phyloP scores from a whole-genome alignment of 2,329 filamentous ascomycete genomes.

The Colletotrichum sp. region DNA sequence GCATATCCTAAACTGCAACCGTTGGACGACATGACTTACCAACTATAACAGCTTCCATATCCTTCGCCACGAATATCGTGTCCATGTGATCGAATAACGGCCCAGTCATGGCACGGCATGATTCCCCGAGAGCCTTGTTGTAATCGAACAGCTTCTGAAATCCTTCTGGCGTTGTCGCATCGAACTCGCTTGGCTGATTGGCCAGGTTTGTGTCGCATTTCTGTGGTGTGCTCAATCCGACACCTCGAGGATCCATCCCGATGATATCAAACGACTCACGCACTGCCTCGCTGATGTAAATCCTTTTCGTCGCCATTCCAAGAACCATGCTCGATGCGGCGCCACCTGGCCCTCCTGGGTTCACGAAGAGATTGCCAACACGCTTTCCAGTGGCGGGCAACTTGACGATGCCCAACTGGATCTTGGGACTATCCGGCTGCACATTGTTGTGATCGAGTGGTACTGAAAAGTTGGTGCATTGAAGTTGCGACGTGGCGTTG shows the following conservation, averaged over 20 bases:
- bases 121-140: constrained; percentile 9
- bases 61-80: background rate
- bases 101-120: constrained; percentile 5
- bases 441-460: background rate
- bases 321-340: constrained; percentile 13
- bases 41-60: constrained; percentile 8
- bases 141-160: constrained; percentile 2
- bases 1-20: accelerated
- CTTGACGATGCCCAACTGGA: constrained; percentile 5
- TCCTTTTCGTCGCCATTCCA: background rate
- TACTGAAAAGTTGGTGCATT: constrained; percentile 11
- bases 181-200: constrained; percentile 9
- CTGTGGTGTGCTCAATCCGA: background rate
- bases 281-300: constrained; percentile 5
- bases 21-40: background rate
- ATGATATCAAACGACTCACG: constrained; percentile 3
- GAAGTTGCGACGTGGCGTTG: background rate
- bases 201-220: background rate
- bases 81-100: constrained; percentile 9
- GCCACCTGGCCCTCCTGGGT: constrained; percentile 10
- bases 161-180: constrained; percentile 13
- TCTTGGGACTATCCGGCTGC: background rate
- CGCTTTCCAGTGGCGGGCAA: background rate
- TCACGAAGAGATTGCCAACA: constrained; percentile 12
- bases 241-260: constrained; percentile 9